These are phyloP conservation scores for Solanum gracilifrons DNA, from an alignment of 257 asterid genomes.

Conservation along the genomic window DNA sequence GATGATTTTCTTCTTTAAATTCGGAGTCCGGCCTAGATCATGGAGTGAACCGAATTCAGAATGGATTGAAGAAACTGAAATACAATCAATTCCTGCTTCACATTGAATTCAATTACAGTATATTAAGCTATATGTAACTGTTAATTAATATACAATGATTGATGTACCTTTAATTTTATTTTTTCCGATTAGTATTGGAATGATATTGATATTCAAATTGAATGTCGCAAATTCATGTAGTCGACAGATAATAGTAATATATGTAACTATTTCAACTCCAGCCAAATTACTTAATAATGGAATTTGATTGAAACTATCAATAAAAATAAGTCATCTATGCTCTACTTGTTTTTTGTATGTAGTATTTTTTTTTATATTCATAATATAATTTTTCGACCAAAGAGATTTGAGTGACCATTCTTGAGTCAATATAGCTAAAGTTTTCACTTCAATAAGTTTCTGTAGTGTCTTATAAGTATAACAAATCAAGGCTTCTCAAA, in stretches of 20 bases:
- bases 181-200: neutral
- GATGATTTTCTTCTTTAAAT: slow-evolving; percentile 46
- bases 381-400: no score
- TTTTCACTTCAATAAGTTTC: no score
- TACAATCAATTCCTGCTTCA: neutral
- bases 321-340: no score
- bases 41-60: slow-evolving; percentile 54
- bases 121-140: neutral
- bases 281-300: neutral
- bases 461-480: no score
- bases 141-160: neutral
- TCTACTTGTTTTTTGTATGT: no score
- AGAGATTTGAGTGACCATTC: no score
- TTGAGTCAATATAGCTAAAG: no score
- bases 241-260: neutral
- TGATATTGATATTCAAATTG: neutral
- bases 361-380: no score
- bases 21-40: slow-evolving; percentile 63
- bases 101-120: neutral
- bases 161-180: neutral
- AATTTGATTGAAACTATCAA: no score
- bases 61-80: slow-evolving; percentile 33
- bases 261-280: neutral
- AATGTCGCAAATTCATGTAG: neutral
- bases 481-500: no score